Percentiles rank a stretch among this genome's conserved stretches.
These are phyloP conservation scores for Secale cereale DNA, from an alignment of 176 grass and related monocot species.

Conservation along the genomic window DNA sequence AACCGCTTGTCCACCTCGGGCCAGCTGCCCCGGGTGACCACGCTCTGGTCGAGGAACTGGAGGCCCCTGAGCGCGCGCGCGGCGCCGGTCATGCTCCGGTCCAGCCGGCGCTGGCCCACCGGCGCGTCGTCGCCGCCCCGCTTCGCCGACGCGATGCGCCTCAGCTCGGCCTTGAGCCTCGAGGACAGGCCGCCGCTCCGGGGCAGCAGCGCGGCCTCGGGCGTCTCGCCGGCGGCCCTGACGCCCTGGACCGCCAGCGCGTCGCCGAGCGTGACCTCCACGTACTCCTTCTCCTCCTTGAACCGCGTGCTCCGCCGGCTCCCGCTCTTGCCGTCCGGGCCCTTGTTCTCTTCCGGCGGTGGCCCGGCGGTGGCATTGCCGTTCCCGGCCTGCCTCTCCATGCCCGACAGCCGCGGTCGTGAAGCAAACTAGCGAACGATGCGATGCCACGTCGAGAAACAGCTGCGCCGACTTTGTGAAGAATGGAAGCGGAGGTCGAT, in stretches of 20 bases:
- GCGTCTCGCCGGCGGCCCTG: conserved; percentile 8
- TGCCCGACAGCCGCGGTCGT: not conserved
- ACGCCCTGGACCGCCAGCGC: conserved; percentile 47
- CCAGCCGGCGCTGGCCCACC: conserved; percentile 25
- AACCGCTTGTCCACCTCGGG: conserved; percentile 74
- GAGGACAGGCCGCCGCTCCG: conserved; percentile 39
- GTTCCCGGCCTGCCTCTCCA: conserved; percentile 19
- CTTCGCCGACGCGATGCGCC: conserved; percentile 45
- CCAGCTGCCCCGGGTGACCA: conserved; percentile 61
- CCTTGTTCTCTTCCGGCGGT: not conserved
- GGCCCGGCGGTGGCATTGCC: conserved; percentile 23
- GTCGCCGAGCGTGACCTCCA: conserved; percentile 75
- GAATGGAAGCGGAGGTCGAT: not conserved
- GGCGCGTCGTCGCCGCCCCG: not conserved
- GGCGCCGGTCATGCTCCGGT: conserved; percentile 66
- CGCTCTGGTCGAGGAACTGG: conserved; percentile 74
- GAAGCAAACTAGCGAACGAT: not conserved
- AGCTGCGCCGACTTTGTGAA: no score
- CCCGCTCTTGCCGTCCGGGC: conserved; percentile 31
- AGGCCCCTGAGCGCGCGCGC: conserved; percentile 60
- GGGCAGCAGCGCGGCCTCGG: conserved; percentile 32
- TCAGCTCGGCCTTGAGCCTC: conserved; percentile 60
- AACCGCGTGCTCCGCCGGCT: conserved; percentile 62
- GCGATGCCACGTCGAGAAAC: not conserved
- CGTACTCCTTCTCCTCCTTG: conserved; percentile 72